Conservation (phyloP, 2,329 filamentous ascomycete species). For the Aureobasidium leucospermi region DNA sequence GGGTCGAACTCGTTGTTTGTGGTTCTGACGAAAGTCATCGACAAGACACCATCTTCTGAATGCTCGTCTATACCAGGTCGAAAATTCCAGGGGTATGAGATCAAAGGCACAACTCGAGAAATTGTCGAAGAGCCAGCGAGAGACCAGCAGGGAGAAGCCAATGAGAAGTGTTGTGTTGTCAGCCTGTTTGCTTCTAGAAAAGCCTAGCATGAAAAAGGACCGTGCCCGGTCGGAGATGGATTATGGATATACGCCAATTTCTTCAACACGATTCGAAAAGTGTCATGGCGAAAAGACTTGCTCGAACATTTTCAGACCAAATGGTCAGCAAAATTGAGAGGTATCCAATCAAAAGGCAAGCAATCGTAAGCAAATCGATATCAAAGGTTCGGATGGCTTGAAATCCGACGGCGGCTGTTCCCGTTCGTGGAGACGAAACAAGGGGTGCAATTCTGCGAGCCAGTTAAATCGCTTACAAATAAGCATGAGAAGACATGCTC, state of each 20-base stretch:
- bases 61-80: too few species aligned
- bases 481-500: background rate
- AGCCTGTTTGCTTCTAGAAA: background rate
- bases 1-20: too few species aligned
- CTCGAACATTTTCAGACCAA: background rate
- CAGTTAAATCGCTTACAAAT: background rate
- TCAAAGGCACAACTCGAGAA: too few species aligned
- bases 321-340: background rate
- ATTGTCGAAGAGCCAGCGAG: too few species aligned
- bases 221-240: background rate
- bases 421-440: background rate
- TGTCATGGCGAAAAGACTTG: background rate
- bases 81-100: too few species aligned
- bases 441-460: background rate
- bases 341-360: background rate
- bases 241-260: too few species aligned
- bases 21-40: too few species aligned
- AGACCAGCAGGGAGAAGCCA: background rate
- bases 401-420: background rate
- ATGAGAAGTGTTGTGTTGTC: background rate
- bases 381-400: background rate
- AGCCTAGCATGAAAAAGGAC: background rate
- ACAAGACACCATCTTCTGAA: too few species aligned
- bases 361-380: background rate
- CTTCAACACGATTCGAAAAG: background rate